Conservation (phyloP, 2,329 filamentous ascomycete genomes). For the Madurella fahalii region DNA sequence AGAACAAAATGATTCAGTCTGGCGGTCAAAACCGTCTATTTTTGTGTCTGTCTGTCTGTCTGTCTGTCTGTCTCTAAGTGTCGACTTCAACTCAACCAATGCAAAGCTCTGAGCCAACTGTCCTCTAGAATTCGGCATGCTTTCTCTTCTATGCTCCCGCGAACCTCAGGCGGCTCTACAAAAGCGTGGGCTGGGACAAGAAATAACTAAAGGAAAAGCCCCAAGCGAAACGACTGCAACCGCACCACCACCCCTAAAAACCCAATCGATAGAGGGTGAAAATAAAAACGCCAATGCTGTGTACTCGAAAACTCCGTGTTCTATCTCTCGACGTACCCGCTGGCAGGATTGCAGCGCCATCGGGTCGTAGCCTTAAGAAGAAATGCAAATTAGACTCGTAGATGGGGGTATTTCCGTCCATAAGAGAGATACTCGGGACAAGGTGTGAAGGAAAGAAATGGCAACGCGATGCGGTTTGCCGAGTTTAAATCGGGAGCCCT, state of each 20-base stretch:
- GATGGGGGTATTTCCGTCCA: conserved; percentile 13
- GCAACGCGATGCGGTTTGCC: neutral
- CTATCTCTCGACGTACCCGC: conserved; percentile 6
- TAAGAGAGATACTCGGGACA: neutral
- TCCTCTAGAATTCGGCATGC: neutral
- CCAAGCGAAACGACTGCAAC: neutral
- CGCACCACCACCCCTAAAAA: neutral
- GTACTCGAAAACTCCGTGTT: conserved; percentile 11
- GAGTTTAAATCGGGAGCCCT: neutral
- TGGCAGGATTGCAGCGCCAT: neutral
- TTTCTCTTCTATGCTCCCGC: neutral
- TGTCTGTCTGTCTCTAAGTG: neutral
- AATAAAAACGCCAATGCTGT: conserved; percentile 1
- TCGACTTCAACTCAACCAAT: neutral
- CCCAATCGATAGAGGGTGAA: neutral
- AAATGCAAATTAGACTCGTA: conserved; percentile 18
- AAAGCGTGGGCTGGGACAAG: neutral
- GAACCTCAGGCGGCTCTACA: neutral
- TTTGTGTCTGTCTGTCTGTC: neutral
- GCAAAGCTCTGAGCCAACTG: neutral
- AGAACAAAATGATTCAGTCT: neutral
- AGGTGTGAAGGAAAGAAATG: neutral
- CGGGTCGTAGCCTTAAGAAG: conserved; percentile 3
- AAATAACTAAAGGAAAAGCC: neutral
- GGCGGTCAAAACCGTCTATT: neutral